Base-by-base conservation (phyloP, 306 rosid genomes). In the Acacia confusa region DNA sequence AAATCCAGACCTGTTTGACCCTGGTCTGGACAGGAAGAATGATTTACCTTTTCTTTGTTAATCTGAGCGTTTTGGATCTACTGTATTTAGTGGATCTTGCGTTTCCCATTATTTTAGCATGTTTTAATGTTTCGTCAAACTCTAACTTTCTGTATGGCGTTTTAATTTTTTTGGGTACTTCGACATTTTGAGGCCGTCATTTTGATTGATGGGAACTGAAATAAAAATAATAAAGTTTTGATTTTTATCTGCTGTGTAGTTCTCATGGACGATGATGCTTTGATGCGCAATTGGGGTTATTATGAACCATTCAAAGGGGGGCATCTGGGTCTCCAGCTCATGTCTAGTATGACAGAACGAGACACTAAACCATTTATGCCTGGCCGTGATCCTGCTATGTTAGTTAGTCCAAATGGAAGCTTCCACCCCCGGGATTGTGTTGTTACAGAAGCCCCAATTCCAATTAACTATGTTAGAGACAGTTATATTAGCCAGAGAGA, bases 251-350 rank as follows among this genome's bases (percentile, higher is more conserved):
- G 75, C 75, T 86, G 80, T 86, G 84, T 88, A 93, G 99, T 87
- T 90, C 70, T 61, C 61, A 95, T 95, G 99, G 99, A 95, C 75
- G 97, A 92, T 80, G 97, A 95, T 87, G 90, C 92, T 11, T 75
- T 95, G 88, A 95, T 95, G 92, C 90, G 95, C 79, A 92, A 93
- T 81, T 95, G 99, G 99, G 97, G 97, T 66, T 95, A 90, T 75
- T 95, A 93, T 86, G 99, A 95, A 81, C 90, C 97, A 52, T 90
- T 90, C 77, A 95, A 92, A 76, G 92, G 92, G 30, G 92, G 94
- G 16, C 97, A 93, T 81, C 97, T 93, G 40, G 92, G 97, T 63
- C 92, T 95, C 76, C 97, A 93, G 88, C 99, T 95, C 80, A 91
- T 95, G 97, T 87, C 99, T 55, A 84, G 89, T 70, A 92, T 95